Base-by-base conservation (phyloP, 1,284 basidiomycete genomes). In the Papiliotrema nemorosa region DNA sequence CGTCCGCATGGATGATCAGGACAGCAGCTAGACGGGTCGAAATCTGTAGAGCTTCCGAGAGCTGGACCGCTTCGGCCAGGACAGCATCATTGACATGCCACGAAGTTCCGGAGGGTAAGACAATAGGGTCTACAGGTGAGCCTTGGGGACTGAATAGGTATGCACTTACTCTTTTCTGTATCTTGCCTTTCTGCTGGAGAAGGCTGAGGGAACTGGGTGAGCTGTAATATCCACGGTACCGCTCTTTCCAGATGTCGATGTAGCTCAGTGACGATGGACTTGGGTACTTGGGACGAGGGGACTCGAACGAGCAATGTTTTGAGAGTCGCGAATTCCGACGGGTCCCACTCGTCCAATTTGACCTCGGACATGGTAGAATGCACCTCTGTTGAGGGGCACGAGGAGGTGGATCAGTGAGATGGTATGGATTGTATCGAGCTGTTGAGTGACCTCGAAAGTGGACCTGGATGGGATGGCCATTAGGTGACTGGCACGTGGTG, bases 21-120 rank as follows among this genome's bases (percentile, higher is more conserved):
- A 65, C 55, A 25, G 68, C 66, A 2, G 71, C 59, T 13, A 69
- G 56, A 13, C 67, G 49, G 38, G 70, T 67, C 9, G 68, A 69
- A 20, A 72, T 54, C 43, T 59, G 57, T 14, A 70, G 52, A 10
- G 44, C 45, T 25, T 54, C 46, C 21, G 68, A 66, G 9, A 70
- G 58, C 34, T 52, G 44, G 44, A 62, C 68, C 44, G 60, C 60
- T 12, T 60, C 59, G 13, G 47, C 54, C 20, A 71, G 57, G 5
- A 70, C 58, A 22, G 71, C 68, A 21, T 64, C 67, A 2, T 54
- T 55, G 27, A 73, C 44, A 16, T 60, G 56, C 12, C 67, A 59
- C 26, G 63, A 57, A 13, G 59, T 57, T 9, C 69, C 69, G 3
- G 58, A 60, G 9, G 69, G 54, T 1, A 55, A 47, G 4, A 49